These are phyloP conservation scores for Amorphotheca resinae DNA, from an alignment of 495 filamentous ascomycete genomes.

Conservation along the genomic window DNA sequence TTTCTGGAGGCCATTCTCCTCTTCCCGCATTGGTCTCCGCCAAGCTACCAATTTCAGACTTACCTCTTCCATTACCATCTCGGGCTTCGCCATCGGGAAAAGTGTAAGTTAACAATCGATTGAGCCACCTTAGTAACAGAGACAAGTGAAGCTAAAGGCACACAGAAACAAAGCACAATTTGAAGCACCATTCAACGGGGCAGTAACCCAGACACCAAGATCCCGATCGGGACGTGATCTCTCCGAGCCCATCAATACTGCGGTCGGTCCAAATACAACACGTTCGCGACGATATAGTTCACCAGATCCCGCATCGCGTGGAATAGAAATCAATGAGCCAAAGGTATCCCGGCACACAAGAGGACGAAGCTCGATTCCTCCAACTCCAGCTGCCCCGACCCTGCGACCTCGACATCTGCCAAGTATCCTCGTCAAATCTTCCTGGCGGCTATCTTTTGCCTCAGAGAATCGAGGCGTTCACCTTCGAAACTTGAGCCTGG, in stretches of 20 bases:
- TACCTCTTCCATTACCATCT: too few relatives aligned
- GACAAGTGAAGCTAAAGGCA: too few relatives aligned
- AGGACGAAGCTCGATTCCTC: constrained; percentile 8
- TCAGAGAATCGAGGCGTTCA: constrained; percentile 11
- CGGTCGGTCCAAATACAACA: constrained; percentile 3
- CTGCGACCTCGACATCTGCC: constrained; percentile 10
- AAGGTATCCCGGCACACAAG: constrained; percentile 3
- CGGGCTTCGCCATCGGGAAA: too few relatives aligned
- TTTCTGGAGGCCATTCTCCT: constrained; percentile 1
- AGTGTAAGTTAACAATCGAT: too few relatives aligned
- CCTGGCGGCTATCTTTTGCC: constrained; percentile 21
- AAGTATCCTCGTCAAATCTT: constrained; percentile 15
- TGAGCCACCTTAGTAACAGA: too few relatives aligned
- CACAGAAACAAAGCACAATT: too few relatives aligned
- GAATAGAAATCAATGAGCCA: background rate
- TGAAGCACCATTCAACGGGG: too few relatives aligned
- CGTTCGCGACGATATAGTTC: constrained; percentile 12
- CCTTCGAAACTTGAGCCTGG: constrained; percentile 15
- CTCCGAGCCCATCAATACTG: background rate
- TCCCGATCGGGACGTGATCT: too few relatives aligned
- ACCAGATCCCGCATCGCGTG: background rate
- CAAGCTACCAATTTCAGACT: too few relatives aligned
- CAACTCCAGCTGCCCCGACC: constrained; percentile 11
- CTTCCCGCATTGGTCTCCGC: constrained; percentile 4
- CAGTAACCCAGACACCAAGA: too few relatives aligned